Percentiles rank a stretch among this genome's conserved stretches.
phyloP scores from a whole-genome alignment of 495 filamentous ascomycete genomes.

The Podospora fimiseda region DNA sequence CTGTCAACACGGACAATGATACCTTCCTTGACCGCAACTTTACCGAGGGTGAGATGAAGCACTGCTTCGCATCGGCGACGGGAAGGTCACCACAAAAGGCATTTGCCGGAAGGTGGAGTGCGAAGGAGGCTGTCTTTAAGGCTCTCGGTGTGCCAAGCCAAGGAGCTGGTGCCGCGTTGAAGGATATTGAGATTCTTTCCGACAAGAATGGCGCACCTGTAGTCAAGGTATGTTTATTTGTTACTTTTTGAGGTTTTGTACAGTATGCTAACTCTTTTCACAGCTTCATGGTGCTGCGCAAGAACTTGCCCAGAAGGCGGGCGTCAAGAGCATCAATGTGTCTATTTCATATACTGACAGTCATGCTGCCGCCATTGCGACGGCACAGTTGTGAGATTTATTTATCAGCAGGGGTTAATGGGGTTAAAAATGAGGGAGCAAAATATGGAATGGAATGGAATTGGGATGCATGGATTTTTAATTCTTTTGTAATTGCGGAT shows the following conservation, averaged over 20 bases:
- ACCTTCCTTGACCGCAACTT: constrained; percentile 96
- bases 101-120: constrained; percentile 91
- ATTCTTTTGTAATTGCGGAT: not conserved
- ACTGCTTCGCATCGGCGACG: constrained; percentile 68
- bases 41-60: constrained; percentile 70
- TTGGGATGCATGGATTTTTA: not conserved
- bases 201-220: constrained; percentile 75
- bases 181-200: constrained; percentile 86
- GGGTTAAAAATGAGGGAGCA: not conserved
- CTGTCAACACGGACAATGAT: constrained; percentile 85
- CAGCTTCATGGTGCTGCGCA: constrained; percentile 82
- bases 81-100: constrained; percentile 61
- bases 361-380: constrained; percentile 87
- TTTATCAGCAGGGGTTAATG: not conserved
- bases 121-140: constrained; percentile 99
- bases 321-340: constrained; percentile 79
- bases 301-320: constrained; percentile 70
- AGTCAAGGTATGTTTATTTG: constrained; percentile 63
- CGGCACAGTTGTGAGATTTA: constrained; percentile 26
- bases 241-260: not conserved
- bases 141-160: constrained; percentile 79
- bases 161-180: constrained; percentile 82
- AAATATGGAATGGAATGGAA: not conserved
- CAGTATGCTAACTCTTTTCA: constrained; percentile 37
- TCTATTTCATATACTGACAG: constrained; percentile 91